Evolutionary conservation across 2,329 filamentous ascomycete species (phyloP).

Genomic region (Byssothecium circinans): DNA sequence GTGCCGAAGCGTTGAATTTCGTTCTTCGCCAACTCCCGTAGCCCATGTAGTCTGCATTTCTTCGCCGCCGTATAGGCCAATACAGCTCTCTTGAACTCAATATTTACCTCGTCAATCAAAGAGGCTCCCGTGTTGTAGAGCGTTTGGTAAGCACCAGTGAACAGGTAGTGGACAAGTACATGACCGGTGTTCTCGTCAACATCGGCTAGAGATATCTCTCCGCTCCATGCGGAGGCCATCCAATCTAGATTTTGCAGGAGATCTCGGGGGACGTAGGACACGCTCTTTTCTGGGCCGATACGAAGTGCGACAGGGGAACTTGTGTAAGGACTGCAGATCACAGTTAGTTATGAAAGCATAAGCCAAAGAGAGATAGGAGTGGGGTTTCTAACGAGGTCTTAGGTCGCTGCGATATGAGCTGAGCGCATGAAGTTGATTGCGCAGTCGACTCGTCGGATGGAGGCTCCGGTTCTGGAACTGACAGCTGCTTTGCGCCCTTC

Average conservation of each 20-base stretch:
- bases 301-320: conserved; percentile 1
- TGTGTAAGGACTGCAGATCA: conserved; percentile 6
- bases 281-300: conserved; percentile 1
- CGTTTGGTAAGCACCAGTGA: conserved; percentile 30
- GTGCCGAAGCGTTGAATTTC: conserved; percentile 6
- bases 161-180: conserved; percentile 2
- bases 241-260: conserved; percentile 4
- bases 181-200: not conserved
- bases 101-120: not conserved
- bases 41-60: conserved; percentile 10
- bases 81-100: conserved; percentile 20
- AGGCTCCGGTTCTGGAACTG: not conserved
- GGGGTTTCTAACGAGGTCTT: conserved; percentile 3
- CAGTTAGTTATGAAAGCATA: conserved; percentile 1
- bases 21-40: conserved; percentile 14
- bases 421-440: not conserved
- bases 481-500: not conserved
- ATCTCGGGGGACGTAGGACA: conserved; percentile 10
- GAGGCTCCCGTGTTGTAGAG: conserved; percentile 10
- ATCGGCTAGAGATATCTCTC: not conserved
- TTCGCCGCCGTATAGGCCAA: conserved; percentile 14
- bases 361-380: not conserved
- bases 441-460: not conserved
- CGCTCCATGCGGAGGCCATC: conserved; percentile 3
- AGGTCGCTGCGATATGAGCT: conserved; percentile 1